Percentiles rank a stretch among this genome's conserved stretches.
phyloP scores from a whole-genome alignment of 2,329 filamentous ascomycete genomes.

The Apiospora arundinis region DNA sequence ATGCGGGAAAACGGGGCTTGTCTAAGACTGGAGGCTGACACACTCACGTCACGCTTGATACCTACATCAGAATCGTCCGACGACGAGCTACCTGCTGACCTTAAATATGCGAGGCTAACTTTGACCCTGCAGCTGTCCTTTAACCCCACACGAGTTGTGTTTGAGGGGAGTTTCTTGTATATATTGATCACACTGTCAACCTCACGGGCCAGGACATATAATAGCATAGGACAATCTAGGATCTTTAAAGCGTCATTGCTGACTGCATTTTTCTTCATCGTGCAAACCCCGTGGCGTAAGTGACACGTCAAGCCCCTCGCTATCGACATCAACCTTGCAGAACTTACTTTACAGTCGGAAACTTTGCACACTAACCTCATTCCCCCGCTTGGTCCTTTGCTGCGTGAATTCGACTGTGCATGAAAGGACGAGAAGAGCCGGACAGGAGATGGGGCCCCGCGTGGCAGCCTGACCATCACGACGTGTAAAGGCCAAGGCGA shows the following conservation, averaged over 20 bases:
- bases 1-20: constrained; percentile 8
- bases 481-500: background rate
- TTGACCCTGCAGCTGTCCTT: background rate
- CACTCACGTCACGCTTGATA: background rate
- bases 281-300: background rate
- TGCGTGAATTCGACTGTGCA: background rate
- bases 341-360: constrained; percentile 1
- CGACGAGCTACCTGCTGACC: constrained; percentile 8
- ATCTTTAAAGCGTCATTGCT: background rate
- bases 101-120: constrained; percentile 4
- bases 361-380: background rate
- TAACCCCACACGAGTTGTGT: background rate
- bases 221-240: background rate
- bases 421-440: background rate
- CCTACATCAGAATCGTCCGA: background rate
- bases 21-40: constrained; percentile 11
- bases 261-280: background rate
- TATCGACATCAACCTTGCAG: background rate
- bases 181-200: background rate
- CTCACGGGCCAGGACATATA: background rate
- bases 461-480: background rate
- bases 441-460: background rate
- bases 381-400: background rate
- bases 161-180: background rate
- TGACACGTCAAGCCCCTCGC: background rate